These are phyloP conservation scores for Arthrobotrys megalospora DNA, from an alignment of 2,329 filamentous ascomycete species.

Conservation along the genomic window DNA sequence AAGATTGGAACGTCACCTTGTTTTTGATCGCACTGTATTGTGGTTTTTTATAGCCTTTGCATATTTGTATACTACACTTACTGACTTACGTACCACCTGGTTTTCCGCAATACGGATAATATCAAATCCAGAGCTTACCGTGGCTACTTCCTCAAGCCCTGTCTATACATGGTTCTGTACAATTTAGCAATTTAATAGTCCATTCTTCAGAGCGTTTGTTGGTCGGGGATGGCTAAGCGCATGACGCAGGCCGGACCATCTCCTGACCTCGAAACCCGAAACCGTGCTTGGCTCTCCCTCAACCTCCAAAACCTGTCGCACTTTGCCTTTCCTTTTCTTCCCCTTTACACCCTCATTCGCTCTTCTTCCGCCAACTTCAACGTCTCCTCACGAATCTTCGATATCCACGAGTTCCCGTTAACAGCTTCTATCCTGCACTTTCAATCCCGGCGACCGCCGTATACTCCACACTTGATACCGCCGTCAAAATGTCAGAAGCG, in stretches of 20 bases:
- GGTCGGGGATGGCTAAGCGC: conserved; percentile 10
- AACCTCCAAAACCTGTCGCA: conserved; percentile 45
- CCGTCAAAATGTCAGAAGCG: conserved; percentile 71
- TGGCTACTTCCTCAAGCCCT: too few relatives aligned
- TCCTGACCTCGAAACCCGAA: conserved; percentile 50
- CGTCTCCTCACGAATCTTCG: background rate
- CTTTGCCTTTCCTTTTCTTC: conserved; percentile 19
- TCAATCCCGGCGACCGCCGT: conserved; percentile 2
- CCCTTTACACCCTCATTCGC: conserved; percentile 30
- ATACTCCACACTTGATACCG: background rate
- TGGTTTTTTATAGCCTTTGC: conserved; percentile 14
- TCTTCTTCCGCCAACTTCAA: conserved; percentile 4
- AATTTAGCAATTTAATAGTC: background rate
- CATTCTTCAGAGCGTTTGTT: background rate
- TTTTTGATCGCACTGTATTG: background rate
- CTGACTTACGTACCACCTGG: background rate
- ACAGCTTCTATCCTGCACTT: background rate
- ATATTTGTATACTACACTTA: conserved; percentile 25
- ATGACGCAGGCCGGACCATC: conserved; percentile 36
- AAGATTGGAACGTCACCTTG: conserved; percentile 1
- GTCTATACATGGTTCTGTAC: too few relatives aligned
- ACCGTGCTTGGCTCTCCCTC: conserved; percentile 39
- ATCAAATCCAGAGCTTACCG: too few relatives aligned
- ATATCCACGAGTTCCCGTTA: too few relatives aligned
- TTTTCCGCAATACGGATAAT: too few relatives aligned